phyloP scores from a whole-genome alignment of 345 rosid species.

The Eucalyptus brandiana region DNA sequence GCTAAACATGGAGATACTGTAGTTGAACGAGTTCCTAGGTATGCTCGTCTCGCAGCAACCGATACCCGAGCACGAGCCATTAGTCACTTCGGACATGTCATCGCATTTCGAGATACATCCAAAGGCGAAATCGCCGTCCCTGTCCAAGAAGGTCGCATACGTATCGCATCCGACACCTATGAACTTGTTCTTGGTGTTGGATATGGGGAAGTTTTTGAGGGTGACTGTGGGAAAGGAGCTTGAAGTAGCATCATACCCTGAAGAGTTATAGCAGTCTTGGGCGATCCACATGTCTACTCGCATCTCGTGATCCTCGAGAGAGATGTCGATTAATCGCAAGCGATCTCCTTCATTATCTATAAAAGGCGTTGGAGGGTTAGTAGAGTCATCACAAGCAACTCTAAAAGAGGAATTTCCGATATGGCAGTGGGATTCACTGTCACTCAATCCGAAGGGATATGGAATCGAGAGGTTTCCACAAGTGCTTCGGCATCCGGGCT shows the following conservation, averaged over 20 bases:
- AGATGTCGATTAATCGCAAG: too few species aligned
- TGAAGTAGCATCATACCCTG: accelerated
- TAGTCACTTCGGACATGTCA: neutral
- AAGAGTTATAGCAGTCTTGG: neutral
- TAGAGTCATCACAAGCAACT: too few species aligned
- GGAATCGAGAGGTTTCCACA: too few species aligned
- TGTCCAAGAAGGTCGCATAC: neutral
- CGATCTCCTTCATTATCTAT: too few species aligned
- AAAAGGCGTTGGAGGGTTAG: too few species aligned
- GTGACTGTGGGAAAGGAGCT: accelerated
- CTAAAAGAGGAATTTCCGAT: too few species aligned
- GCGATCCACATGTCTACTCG: too few species aligned
- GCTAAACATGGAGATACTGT: neutral
- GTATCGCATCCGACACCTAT: neutral
- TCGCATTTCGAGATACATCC: neutral
- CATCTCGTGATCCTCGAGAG: too few species aligned
- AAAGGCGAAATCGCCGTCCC: neutral
- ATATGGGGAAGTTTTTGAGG: neutral
- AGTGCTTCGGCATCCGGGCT: too few species aligned
- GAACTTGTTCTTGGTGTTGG: neutral
- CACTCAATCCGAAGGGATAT: too few species aligned
- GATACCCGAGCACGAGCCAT: constrained; percentile 1
- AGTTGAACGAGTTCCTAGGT: neutral
- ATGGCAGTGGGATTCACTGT: too few species aligned
- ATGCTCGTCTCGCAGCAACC: constrained; percentile 8